Percentiles rank a stretch among this genome's conserved stretches.
phyloP scores from a whole-genome alignment of 2,329 filamentous ascomycete species.

The Trichoderma brevicompactum region DNA sequence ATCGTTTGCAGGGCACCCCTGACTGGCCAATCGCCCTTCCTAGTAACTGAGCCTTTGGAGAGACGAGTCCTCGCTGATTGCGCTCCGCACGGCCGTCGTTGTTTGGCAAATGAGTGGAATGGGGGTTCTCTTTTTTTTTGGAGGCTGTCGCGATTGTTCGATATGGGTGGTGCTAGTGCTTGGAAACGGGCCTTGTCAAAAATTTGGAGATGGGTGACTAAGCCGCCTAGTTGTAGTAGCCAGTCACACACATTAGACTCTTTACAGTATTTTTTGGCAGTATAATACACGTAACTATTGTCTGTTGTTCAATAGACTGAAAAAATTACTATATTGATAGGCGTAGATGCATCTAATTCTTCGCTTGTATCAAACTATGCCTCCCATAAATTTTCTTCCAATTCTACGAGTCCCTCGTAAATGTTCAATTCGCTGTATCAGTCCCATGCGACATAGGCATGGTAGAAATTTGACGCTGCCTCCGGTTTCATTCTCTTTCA shows the following conservation, averaged over 20 bases:
- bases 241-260: no score
- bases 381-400: constrained; percentile 4
- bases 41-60: no score
- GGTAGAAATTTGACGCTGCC: not conserved
- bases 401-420: not conserved
- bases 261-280: no score
- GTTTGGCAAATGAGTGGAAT: not conserved
- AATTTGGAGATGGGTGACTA: constrained; percentile 28
- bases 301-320: not conserved
- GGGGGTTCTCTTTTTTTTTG: not conserved
- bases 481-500: no score
- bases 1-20: not conserved
- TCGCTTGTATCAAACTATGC: constrained; percentile 9
- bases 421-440: not conserved
- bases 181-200: constrained; percentile 12
- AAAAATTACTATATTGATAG: not conserved
- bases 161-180: constrained; percentile 7
- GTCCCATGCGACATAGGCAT: not conserved
- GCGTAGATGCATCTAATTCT: not conserved
- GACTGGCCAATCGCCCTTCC: constrained; percentile 5
- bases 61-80: not conserved
- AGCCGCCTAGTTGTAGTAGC: not conserved
- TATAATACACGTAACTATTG: no score
- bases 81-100: not conserved
- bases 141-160: constrained; percentile 24